Evolutionary conservation across 2,329 filamentous ascomycete genomes (phyloP), one percentile per base, ranked within the genome.

Genomic region (Dactylonectria macrodidyma): DNA sequence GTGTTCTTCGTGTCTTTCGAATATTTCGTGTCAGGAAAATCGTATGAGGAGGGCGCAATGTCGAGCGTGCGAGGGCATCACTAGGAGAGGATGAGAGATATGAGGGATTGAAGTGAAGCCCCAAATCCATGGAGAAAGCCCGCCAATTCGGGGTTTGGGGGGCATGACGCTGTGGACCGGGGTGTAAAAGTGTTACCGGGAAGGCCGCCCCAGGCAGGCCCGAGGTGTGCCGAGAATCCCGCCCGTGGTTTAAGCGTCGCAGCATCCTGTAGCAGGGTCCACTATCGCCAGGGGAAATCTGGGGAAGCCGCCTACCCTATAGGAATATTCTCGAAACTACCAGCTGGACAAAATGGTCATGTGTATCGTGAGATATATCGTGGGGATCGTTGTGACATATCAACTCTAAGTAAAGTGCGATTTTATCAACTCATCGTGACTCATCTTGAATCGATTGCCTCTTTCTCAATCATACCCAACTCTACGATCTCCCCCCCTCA

Each of bases 141-240:
- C 70, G 73, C 72, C 66, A 75, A 70, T 66, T 72, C 68, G 73
- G 71, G 62, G 64, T 76, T 76, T 72, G 65, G 69, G 69, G 73
- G 62, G 64, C 61, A 76, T 69, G 73, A 73, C 68, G 60, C 52
- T 66, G 74, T 75, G 75, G 75, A 72, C 66, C 72, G 74, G 75
- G 62, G 59, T 71, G 12, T 72, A 76, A 67, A 76, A 73, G 66
- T 76, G 69, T 72, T 68, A 47, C 67, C 74, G 73, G 74, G 70
- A 44, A 59, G 51, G 60, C 65, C 63, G 65, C 62, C 41, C 8
- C 58, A 30, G 26, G 36, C 60, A 38, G 64, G 63, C 55, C 73
- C 72, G 71, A 73, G 30, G 54, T 59, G 60, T 67, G 30, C 73
- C 68, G 68, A 76, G 65, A 65, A 65, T 67, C 66, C 68, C 63